These are phyloP conservation scores for Panellus pusillus DNA, from an alignment of 768 basidiomycete genomes.

Conservation along the genomic window DNA sequence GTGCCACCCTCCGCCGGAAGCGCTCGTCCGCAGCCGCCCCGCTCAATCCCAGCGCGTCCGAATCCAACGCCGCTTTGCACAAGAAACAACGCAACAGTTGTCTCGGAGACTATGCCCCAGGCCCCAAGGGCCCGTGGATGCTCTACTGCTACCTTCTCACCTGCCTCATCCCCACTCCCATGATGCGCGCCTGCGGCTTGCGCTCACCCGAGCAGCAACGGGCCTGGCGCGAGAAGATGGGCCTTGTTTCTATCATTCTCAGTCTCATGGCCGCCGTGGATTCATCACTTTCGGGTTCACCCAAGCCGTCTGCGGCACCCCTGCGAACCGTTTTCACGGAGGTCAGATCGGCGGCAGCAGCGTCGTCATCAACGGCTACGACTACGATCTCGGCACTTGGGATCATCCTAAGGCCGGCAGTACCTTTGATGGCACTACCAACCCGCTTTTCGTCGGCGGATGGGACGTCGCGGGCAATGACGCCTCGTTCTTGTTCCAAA, in stretches of 20 bases:
- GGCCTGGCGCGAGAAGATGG: constrained; percentile 99
- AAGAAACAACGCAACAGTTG: constrained; percentile 45
- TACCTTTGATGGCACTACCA: constrained; percentile 74
- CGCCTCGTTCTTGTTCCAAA: constrained; percentile 94
- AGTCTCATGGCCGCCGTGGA: constrained; percentile 88
- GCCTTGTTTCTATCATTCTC: constrained; percentile 78
- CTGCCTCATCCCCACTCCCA: constrained; percentile 73
- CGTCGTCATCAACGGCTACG: constrained; percentile 92
- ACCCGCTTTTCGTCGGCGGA: constrained; percentile 76
- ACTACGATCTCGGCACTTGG: constrained; percentile 89
- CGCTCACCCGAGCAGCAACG: constrained; percentile 89
- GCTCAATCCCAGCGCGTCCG: constrained; percentile 32
- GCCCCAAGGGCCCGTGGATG: constrained; percentile 95
- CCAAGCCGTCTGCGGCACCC: constrained; percentile 86
- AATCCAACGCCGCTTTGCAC: constrained; percentile 27
- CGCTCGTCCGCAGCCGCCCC: constrained; percentile 46
- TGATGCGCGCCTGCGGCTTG: constrained; percentile 80
- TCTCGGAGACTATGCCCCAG: constrained; percentile 75
- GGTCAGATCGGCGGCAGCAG: constrained; percentile 76
- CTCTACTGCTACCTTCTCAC: constrained; percentile 89
- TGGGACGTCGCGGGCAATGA: constrained; percentile 88
- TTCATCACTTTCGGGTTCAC: constrained; percentile 99
- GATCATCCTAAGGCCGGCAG: constrained; percentile 71
- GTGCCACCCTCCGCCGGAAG: constrained; percentile 76
- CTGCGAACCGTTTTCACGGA: constrained; percentile 79